phyloP scores from a whole-genome alignment of 1,139 yeast species.

The Candida gigantensis region DNA sequence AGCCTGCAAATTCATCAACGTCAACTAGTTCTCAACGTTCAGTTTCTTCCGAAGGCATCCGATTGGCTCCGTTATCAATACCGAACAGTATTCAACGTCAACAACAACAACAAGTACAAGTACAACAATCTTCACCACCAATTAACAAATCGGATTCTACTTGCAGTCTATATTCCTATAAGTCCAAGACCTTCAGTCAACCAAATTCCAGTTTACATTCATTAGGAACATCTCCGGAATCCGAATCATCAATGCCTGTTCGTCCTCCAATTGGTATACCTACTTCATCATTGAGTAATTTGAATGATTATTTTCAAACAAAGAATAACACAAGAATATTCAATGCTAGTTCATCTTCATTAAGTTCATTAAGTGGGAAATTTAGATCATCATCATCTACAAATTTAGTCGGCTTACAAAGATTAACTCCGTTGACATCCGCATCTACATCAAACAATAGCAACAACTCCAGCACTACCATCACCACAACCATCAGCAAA shows the following conservation, averaged over 20 bases:
- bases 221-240: conserved; percentile 38
- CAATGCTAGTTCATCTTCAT: conserved; percentile 27
- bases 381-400: conserved; percentile 19
- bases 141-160: conserved; percentile 15
- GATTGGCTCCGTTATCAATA: conserved; percentile 10
- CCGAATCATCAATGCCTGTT: conserved; percentile 6
- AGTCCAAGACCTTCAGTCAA: conserved; percentile 21
- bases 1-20: no score
- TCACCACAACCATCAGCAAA: conserved; percentile 8
- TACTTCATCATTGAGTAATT: conserved; percentile 28
- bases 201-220: conserved; percentile 26
- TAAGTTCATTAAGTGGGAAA: conserved; percentile 29
- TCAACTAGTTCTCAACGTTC: conserved; percentile 12
- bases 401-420: conserved; percentile 27
- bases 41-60: conserved; percentile 15
- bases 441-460: conserved; percentile 10
- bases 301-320: conserved; percentile 34
- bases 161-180: conserved; percentile 13
- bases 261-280: conserved; percentile 10
- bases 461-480: conserved; percentile 13
- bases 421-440: conserved; percentile 48
- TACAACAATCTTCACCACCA: conserved; percentile 6
- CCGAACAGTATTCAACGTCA: conserved; percentile 10
- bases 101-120: conserved; percentile 8
- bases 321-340: conserved; percentile 20